Evolutionary conservation across 768 basidiomycete species (phyloP), one percentile per base, ranked within the genome.

Genomic region (Boletellus ananiceps): DNA sequence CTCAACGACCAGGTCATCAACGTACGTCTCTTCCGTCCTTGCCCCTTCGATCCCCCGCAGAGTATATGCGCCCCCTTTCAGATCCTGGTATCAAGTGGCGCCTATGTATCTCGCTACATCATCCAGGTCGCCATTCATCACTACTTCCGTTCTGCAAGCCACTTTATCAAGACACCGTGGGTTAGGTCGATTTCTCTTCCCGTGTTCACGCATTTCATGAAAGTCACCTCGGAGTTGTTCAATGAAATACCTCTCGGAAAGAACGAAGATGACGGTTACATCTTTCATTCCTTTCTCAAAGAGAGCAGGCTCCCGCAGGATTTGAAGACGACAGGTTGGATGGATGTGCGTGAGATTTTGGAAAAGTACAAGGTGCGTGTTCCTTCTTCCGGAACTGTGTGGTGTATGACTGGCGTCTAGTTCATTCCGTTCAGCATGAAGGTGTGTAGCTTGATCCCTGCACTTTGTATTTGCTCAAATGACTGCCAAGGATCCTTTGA

Each of bases 101-200:
- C 86, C 46, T 84, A 86, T 61, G 65, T 89, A 53, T 89, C 87
- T 54, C 79, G 88, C 41, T 90, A 90, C 69, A 75, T 90, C 40
- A 75, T 84, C 40, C 88, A 90, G 66, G 76, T 85, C 45, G 84
- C 86, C 32, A 80, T 84, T 46, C 86, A 88, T 52, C 88, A 89
- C 62, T 88, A 82, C 63, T 90, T 87, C 64, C 78, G 83, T 53
- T 80, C 84, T 2, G 79, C 80, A 51, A 70, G 79, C 25, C 84
- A 85, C 52, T 90, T 88, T 56, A 79, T 88, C 67, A 88, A 88
- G 68, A 78, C 83, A 1, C 69, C 71, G 19, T 90, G 87, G 87
- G 84, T 84, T 56, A 78, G 86, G 58, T 77, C 75, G 23, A 73
- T 89, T 42, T 71, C 80, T 6, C 68, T 86, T 31, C 60, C 73